These are phyloP conservation scores for Candida gorgasii DNA, from an alignment of 805 yeast genomes.

Conservation along the genomic window DNA sequence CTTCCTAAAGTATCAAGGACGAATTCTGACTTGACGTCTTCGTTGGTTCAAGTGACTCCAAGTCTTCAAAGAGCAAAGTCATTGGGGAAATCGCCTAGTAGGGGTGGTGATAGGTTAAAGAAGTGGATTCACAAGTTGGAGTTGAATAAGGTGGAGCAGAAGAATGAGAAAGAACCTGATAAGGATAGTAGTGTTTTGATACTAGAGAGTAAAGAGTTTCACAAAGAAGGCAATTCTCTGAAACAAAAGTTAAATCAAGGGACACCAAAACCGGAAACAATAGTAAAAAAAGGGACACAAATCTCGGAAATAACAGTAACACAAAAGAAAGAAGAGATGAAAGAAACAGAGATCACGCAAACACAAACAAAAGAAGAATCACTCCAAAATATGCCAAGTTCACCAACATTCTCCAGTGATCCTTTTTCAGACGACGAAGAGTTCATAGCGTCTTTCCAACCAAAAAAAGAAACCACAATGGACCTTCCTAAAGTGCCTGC, in stretches of 20 bases:
- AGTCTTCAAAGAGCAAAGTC: conserved; percentile 40
- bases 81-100: conserved; percentile 19
- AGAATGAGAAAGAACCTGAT: no score
- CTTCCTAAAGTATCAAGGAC: conserved; percentile 39
- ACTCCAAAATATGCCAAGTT: background rate
- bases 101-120: conserved; percentile 8
- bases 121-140: conserved; percentile 31
- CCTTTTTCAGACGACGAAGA: conserved; percentile 24
- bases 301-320: background rate
- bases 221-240: no score
- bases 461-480: background rate
- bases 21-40: conserved; percentile 23
- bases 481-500: background rate
- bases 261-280: no score
- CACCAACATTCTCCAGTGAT: conserved; percentile 13
- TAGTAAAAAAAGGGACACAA: conserved; percentile 8
- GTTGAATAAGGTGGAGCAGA: conserved; percentile 18
- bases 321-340: background rate
- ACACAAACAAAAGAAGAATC: no score
- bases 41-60: conserved; percentile 25
- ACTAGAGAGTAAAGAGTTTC: no score
- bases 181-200: no score
- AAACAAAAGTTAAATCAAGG: no score
- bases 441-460: conserved; percentile 9
- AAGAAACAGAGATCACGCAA: no score